phyloP scores from a whole-genome alignment of 2,329 filamentous ascomycete species.

The Arthrobotrys iridis region DNA sequence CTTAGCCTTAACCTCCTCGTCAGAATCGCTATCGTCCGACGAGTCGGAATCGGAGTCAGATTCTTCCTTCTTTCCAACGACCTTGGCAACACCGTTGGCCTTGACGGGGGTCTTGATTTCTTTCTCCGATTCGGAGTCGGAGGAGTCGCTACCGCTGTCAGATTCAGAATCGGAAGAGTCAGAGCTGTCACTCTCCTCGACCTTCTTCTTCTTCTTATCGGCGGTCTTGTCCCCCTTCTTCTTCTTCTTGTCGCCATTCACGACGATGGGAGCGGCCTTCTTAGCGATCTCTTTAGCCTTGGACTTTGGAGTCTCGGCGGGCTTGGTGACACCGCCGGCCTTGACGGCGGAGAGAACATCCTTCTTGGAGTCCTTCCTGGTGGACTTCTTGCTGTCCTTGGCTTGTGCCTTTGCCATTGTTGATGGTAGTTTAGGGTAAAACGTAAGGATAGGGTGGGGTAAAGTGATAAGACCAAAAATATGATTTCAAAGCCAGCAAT shows the following conservation, averaged over 20 bases:
- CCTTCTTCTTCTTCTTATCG: constrained; percentile 59
- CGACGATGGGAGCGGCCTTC: constrained; percentile 66
- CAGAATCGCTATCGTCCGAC: constrained; percentile 57
- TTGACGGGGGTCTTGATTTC: constrained; percentile 56
- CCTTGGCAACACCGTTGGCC: constrained; percentile 61
- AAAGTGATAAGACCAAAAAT: constrained; percentile 11
- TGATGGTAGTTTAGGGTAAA: constrained; percentile 58
- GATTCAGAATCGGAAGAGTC: constrained; percentile 57
- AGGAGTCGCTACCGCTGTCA: constrained; percentile 60
- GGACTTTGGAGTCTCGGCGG: constrained; percentile 71
- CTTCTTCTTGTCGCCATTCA: constrained; percentile 61
- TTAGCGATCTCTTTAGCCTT: constrained; percentile 76
- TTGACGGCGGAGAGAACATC: constrained; percentile 70
- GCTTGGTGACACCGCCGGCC: constrained; percentile 74
- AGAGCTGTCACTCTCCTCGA: constrained; percentile 58
- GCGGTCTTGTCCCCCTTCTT: constrained; percentile 25
- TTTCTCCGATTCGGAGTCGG: constrained; percentile 61
- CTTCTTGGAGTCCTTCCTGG: constrained; percentile 65
- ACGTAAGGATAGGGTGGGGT: background rate
- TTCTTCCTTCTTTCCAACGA: constrained; percentile 56
- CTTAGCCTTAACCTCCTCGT: constrained; percentile 57
- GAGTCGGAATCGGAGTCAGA: constrained; percentile 17
- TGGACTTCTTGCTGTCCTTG: constrained; percentile 69
- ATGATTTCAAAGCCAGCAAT: constrained; percentile 39
- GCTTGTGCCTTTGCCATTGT: constrained; percentile 70